Evolutionary conservation across 176 grass and related monocot species (phyloP).

Genomic region (Oryza coarctata): DNA sequence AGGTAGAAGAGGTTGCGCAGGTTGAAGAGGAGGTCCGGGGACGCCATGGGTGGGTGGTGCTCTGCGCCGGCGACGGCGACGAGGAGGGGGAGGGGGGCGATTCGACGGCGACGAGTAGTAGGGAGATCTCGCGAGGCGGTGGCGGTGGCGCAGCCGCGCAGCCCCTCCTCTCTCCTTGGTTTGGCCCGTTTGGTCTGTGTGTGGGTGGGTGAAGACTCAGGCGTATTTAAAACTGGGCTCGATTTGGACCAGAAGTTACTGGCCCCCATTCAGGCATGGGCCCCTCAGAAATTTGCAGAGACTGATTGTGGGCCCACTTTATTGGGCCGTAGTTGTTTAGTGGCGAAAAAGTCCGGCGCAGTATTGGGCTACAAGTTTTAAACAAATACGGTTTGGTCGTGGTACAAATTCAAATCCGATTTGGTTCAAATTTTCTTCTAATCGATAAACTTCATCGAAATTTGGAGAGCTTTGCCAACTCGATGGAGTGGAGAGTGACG

Average conservation of each 20-base stretch:
- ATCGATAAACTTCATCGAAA: too few species aligned
- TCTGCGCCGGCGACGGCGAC: neutral
- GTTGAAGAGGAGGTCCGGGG: constrained; percentile 85
- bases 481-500: too few species aligned
- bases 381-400: too few species aligned
- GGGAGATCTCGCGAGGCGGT: constrained; percentile 44
- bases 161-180: neutral
- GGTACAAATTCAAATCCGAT: too few species aligned
- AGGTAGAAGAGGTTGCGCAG: constrained; percentile 96
- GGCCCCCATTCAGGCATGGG: too few species aligned
- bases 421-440: too few species aligned
- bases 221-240: constrained; percentile 13
- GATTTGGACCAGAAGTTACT: neutral
- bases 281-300: too few species aligned
- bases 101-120: neutral
- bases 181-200: constrained; percentile 8
- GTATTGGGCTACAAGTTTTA: too few species aligned
- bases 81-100: neutral
- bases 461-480: too few species aligned
- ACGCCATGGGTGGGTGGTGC: constrained; percentile 36
- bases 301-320: too few species aligned
- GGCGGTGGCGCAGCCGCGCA: neutral
- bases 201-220: neutral
- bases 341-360: too few species aligned
- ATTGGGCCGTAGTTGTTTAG: too few species aligned